Conservation (phyloP, 768 basidiomycete species). For the Lactarius deliciosus region DNA sequence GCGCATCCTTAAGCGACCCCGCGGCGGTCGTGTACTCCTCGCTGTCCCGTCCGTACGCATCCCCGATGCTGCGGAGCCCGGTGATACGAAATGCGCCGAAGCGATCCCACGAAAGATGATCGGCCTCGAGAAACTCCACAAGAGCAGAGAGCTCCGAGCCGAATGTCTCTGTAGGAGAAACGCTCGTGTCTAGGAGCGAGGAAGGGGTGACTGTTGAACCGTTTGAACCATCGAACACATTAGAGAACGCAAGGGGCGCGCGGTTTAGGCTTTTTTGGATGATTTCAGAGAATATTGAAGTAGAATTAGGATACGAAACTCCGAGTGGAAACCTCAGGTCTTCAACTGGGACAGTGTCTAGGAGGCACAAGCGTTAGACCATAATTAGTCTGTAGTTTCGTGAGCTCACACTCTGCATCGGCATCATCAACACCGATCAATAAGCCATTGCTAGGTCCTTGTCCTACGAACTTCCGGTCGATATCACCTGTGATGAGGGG, state of each 20-base stretch:
- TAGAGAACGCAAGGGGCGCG: constrained; percentile 57
- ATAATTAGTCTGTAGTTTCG: neutral
- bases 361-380: constrained; percentile 13
- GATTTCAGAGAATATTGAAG: constrained; percentile 50
- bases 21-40: constrained; percentile 53
- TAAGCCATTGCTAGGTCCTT: constrained; percentile 50
- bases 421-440: constrained; percentile 56
- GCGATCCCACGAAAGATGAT: constrained; percentile 39
- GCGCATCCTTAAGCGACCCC: constrained; percentile 46
- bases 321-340: constrained; percentile 51
- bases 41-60: constrained; percentile 49
- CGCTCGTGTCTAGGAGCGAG: constrained; percentile 44
- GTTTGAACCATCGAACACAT: constrained; percentile 44
- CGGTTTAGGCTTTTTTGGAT: constrained; percentile 57
- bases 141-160: constrained; percentile 46
- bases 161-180: constrained; percentile 41
- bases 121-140: constrained; percentile 54
- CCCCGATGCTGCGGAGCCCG: constrained; percentile 49
- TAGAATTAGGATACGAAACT: constrained; percentile 35
- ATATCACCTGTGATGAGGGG: constrained; percentile 31
- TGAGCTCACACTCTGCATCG: constrained; percentile 52
- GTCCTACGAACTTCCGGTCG: constrained; percentile 52
- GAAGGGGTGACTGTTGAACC: constrained; percentile 35
- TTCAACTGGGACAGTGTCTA: constrained; percentile 57
- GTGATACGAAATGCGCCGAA: constrained; percentile 67